Evolutionary conservation across 192 early-diverging fungal species (phyloP).

Genomic region (Helicostylum pulchrum): DNA sequence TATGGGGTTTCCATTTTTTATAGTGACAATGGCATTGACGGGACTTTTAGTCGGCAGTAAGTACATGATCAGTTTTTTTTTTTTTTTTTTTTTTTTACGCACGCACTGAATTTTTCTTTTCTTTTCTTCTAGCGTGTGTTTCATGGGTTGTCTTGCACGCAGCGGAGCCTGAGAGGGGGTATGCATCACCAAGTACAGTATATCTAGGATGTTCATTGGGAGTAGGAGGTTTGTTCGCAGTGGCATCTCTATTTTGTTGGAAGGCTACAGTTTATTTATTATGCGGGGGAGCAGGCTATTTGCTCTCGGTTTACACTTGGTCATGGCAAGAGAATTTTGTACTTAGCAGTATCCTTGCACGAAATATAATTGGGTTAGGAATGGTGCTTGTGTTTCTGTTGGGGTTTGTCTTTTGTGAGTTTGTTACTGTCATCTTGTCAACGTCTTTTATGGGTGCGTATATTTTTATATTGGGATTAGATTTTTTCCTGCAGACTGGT

Average conservation of each 20-base stretch:
- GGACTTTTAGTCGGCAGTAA: slow-evolving; percentile 33
- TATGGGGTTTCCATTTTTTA: slow-evolving; percentile 41
- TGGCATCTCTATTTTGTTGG: slow-evolving; percentile 31
- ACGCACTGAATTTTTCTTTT: neutral
- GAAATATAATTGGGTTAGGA: slow-evolving; percentile 3
- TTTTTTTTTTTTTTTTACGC: neutral
- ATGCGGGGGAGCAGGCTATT: neutral
- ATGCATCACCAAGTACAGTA: neutral
- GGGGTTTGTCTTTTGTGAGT: slow-evolving; percentile 40
- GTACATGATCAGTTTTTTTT: neutral
- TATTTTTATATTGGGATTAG: slow-evolving; percentile 47
- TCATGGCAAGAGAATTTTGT: neutral
- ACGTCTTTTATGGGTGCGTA: slow-evolving; percentile 54
- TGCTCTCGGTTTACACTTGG: neutral
- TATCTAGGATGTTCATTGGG: neutral
- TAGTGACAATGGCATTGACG: slow-evolving; percentile 30
- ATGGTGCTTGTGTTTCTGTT: slow-evolving; percentile 34
- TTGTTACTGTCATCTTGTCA: slow-evolving; percentile 38
- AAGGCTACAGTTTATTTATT: neutral
- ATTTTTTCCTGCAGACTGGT: slow-evolving; percentile 3
- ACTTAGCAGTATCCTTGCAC: neutral
- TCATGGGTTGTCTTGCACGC: neutral
- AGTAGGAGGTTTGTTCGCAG: slow-evolving; percentile 20
- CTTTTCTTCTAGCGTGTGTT: neutral
- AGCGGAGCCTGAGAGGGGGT: neutral